Evolutionary conservation across 2,329 filamentous ascomycete species (phyloP), one percentile per base, ranked within the genome.

Genomic region (Colletotrichum viniferum): DNA sequence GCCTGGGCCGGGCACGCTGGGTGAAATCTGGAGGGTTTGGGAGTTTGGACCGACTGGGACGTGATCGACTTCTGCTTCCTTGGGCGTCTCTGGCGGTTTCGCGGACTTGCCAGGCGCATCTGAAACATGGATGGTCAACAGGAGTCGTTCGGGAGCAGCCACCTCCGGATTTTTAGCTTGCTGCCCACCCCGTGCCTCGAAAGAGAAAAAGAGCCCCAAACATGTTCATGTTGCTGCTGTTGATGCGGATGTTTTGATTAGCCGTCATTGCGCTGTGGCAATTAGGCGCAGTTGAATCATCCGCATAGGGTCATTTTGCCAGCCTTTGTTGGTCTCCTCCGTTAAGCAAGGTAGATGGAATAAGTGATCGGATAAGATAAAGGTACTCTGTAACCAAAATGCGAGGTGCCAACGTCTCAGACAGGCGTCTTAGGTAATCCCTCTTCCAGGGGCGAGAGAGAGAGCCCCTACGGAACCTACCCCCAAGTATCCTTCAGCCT

Each of bases 81-180:
- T 73, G 68, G 65, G 61, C 62, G 74, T 76, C 71, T 68, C 70
- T 62, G 60, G 60, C 69, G 58, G 73, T 76, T 72, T 77, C 75
- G 75, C 48, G 72, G 67, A 69, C 68, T 73, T 63, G 64, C 72
- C 64, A 72, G 68, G 71, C 68, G 63, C 73, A 76, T 77, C 69
- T 77, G 75, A 77, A 77, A 77, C 75, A 73, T 65, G 73, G 75
- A 69, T 52, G 58, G 69, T 69, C 65, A 61, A 56, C 70, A 76
- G 69, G 77, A 77, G 77, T 74, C 74, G 67, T 78, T 79, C 81
- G 82, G 82, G 78, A 82, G 65, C 78, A 77, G 80, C 77, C 81
- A 81, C 69, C 81, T 83, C 82, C 81, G 82, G 77, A 74, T 78
- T 69, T 69, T 74, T 74, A 76, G 74, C 61, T 71, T 74, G 71